These are phyloP conservation scores for Prunus persica DNA, from an alignment of 306 rosid genomes.

Conservation along the genomic window Prunus_persica_NCBIv2 NC_034013.1:13543501-13544000, in stretches of 20 bases:
- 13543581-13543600: slow-evolving; percentile 72
- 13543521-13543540: slow-evolving; percentile 41
- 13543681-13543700: slow-evolving; percentile 88
- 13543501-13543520: no score
- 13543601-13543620: slow-evolving; percentile 80
- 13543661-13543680: slow-evolving; percentile 79
- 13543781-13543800: not conserved
- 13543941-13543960: slow-evolving; percentile 89
- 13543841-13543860: slow-evolving; percentile 89
- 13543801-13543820: slow-evolving; percentile 91
- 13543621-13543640: slow-evolving; percentile 87
- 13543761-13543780: not conserved
- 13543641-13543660: slow-evolving; percentile 84
- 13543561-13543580: slow-evolving; percentile 73
- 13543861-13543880: slow-evolving; percentile 91
- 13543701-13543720: slow-evolving; percentile 80
- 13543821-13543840: no score
- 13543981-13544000: slow-evolving; percentile 42
- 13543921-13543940: slow-evolving; percentile 90
- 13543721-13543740: slow-evolving; percentile 12
- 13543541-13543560: slow-evolving; percentile 84
- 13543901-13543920: slow-evolving; percentile 91
- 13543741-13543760: not conserved
- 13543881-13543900: slow-evolving; percentile 88
- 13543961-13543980: slow-evolving; percentile 85